Evolutionary conservation across 2,329 filamentous ascomycete genomes (phyloP).

Genomic region (Ascochyta clinopodiicola): DNA sequence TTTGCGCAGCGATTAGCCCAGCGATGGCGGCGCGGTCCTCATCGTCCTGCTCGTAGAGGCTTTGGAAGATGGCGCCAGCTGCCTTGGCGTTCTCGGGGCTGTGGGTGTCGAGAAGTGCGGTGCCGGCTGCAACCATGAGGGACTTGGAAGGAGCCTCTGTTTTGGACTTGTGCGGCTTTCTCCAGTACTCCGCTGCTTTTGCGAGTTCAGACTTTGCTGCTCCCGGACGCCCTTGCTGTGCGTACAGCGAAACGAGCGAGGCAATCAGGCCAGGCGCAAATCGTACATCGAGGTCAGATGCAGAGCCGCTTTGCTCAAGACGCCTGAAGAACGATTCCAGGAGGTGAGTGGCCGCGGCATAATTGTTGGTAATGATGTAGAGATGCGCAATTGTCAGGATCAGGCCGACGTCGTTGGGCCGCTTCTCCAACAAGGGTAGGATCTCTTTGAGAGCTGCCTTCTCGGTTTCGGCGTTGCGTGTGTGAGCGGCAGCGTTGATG

Average conservation of each 20-base stretch:
- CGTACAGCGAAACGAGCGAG: constrained; percentile 79
- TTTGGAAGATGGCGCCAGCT: constrained; percentile 80
- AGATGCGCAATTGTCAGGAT: constrained; percentile 81
- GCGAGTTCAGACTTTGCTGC: constrained; percentile 76
- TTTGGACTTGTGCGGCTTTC: constrained; percentile 61
- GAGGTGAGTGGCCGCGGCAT: constrained; percentile 74
- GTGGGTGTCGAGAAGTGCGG: constrained; percentile 78
- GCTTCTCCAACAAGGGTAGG: constrained; percentile 71
- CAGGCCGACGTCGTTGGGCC: constrained; percentile 81
- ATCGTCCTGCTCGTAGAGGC: constrained; percentile 70
- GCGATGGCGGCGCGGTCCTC: constrained; percentile 74
- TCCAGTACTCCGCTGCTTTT: constrained; percentile 84
- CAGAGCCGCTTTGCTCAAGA: constrained; percentile 67
- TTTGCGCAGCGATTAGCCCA: constrained; percentile 84
- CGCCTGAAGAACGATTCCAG: constrained; percentile 77
- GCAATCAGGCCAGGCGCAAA: constrained; percentile 87
- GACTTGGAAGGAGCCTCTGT: constrained; percentile 55
- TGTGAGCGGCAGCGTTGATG: constrained; percentile 76
- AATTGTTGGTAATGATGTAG: constrained; percentile 74
- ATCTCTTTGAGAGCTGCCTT: constrained; percentile 74
- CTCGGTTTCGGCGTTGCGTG: constrained; percentile 64
- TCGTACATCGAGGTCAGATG: constrained; percentile 70
- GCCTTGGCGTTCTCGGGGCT: constrained; percentile 70
- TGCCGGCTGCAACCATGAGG: constrained; percentile 77
- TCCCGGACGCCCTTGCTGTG: constrained; percentile 73